Base-by-base conservation (phyloP, 805 yeast genomes). In the Yamadazyma philogaea region DNA sequence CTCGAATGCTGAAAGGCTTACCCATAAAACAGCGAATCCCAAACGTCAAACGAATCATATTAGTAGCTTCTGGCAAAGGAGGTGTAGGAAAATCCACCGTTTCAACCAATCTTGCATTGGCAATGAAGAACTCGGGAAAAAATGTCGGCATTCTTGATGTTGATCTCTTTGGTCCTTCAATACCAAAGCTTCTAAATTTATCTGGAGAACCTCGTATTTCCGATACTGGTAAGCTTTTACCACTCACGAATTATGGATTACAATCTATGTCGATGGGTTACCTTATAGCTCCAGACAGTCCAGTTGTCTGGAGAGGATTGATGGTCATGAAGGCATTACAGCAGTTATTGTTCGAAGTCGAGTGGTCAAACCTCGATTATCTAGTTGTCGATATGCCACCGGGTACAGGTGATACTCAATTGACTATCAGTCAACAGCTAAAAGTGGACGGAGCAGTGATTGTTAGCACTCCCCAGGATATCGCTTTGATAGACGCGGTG, bases 231-330 rank as follows among this genome's bases (percentile, higher is more conserved):
- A 74, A 75, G 50, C 64, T 87, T 2, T 55, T 81, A 0, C 96
- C 96, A 0, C 60, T 86, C 51, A 59, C 70, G 8, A 87, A 85
- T 56, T 85, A 81, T 49, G 96, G 96, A 0, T 57, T 87, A 2
- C 81, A 84, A 50, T 77, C 89, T 6, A 87, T 87, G 96, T 86
- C 95, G 0, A 87, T 87, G 95, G 96, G 96, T 0, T 87, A 82
- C 53, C 64, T 87, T 50, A 75, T 87, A 2, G 61, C 74, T 1
- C 83, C 83, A 7, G 81, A 76, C 37, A 78, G 80, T 22, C 83
- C 89, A 0, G 74, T 87, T 4, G 91, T 83, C 0, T 87, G 96
- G 96, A 68, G 96, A 41, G 96, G 96, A 0, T 62, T 87, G 32
- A 79, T 87, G 80, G 90, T 87, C 16, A 87, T 84, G 79, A 87